Evolutionary conservation across 176 grass and related monocot species (phyloP), one percentile per base, ranked within the genome.

Genomic region (Elaeis guineensis): DNA sequence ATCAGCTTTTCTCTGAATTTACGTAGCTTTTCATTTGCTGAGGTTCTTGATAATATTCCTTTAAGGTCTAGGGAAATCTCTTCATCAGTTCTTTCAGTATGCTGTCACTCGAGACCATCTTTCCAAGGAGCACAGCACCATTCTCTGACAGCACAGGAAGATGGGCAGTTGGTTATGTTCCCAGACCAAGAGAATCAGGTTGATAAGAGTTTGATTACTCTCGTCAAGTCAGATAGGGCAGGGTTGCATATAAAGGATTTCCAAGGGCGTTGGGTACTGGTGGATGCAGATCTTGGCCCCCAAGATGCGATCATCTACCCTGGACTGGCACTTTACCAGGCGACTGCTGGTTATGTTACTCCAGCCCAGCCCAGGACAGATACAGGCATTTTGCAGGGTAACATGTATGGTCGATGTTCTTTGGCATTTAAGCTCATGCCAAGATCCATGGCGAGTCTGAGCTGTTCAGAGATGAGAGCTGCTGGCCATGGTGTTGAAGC

Each of bases 191-290:
- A 95, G 54, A 62, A 78, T 49, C 78, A 86, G 59, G 61, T 86
- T 65, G 86, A 95, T 61, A 89, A 95, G 78, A 78, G 82, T 44
- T 83, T 89, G 66, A 65, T 95, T 58, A 95, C 90, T 25, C 59
- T 95, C 52, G 63, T 89, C 51, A 95, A 84, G 76, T 74, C 90
- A 7, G 82, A 95, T 69, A 86, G 58, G 24, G 65, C 90, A 26
- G 82, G 90, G 11, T 65, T 95, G 50, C 83, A 89, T 79, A 65
- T 95, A 67, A 95, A 95, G 50, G 90, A 95, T 61, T 66, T 83
- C 35, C 71, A 86, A 11, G 90, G 86, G 58, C 70, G n/a, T 6
- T 95, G 90, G 90, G 72, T 89, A 54, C 74, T 89, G 58, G 82
- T 77, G 16, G 90, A 89, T 52, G 79, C 60, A 5, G 75, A 89